Base-by-base conservation (phyloP, 2,329 filamentous ascomycete genomes). In the Pezizomycotina sp. region DNA sequence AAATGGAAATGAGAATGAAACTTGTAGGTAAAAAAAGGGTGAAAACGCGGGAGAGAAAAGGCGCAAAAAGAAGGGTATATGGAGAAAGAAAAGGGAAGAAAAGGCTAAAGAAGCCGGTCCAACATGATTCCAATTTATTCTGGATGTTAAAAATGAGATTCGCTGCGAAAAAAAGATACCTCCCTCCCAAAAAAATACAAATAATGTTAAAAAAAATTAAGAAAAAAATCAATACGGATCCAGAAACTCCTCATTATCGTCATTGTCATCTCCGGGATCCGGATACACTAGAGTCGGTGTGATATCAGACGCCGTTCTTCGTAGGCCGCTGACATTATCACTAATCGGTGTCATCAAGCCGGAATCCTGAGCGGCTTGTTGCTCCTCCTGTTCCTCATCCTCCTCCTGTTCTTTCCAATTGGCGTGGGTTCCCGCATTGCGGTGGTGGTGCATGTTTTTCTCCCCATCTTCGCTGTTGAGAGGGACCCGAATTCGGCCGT, bases 391-490 rank as follows among this genome's bases (percentile, higher is more conserved):
- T 20, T 43, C 43, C 9, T 37, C 40, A 12, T 38, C 46, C 8
- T 33, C 36, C n/a, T 36, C 31, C 20, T 37, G 34, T 8, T 36
- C 27, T 16, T 31, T 19, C 6, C 42, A 28, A 9, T 25, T 39
- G 7, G 39, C 38, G 12, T 47, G 31, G 16, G n/a, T n/a, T 31
- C 16, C 21, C 31, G 34, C 24, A 33, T 16, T 14, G 38, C 34
- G 24, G 38, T 43, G 12, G 37, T 48, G 12, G 41, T 29, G 13
- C 47, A 30, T 42, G 39, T 43, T 22, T 37, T 15, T 13, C 38
- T 44, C 21, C 33, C 43, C 32, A 33, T 38, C 26, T 31, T 40
- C 43, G 12, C 35, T 38, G 10, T 44, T 48, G 2, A 43, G 39
- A 5, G 40, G 37, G 9, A 42, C 22, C 34, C 40, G 43, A 3